Conservation (phyloP, 352 stramenopile species). For the Phytophthora syringae region DNA sequence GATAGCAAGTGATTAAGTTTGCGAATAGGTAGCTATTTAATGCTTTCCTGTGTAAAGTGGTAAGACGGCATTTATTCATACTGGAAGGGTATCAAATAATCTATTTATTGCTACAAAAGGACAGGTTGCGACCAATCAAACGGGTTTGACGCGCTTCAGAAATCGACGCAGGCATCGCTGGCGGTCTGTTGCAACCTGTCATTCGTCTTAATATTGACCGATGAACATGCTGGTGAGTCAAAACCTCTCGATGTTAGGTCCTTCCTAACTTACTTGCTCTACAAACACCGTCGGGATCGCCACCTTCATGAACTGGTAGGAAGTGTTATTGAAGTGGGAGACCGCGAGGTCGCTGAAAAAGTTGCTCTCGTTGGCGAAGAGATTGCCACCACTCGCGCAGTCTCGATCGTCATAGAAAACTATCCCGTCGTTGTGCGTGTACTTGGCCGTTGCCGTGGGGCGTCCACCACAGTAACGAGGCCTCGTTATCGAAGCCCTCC, state of each 20-base stretch:
- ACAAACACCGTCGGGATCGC: neutral
- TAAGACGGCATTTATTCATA: no score
- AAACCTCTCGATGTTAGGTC: no score
- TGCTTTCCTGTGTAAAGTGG: no score
- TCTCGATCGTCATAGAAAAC: neutral
- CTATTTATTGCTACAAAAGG: neutral
- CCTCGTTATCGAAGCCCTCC: neutral
- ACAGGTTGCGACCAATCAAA: constrained; percentile 39
- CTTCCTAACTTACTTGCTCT: neutral
- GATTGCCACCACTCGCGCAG: neutral
- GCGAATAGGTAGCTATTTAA: no score
- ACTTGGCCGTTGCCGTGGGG: neutral
- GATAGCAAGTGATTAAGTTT: no score
- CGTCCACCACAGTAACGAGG: neutral
- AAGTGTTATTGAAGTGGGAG: neutral
- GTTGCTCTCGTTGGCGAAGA: constrained; percentile 1
- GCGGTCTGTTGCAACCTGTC: no score
- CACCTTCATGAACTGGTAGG: neutral
- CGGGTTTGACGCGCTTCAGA: constrained; percentile 29
- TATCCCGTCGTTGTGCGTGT: constrained; percentile 1
- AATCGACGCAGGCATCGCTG: constrained; percentile 7
- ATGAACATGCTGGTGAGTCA: no score
- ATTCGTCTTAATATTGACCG: no score
- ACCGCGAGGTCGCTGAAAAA: neutral
- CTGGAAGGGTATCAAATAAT: no score